phyloP scores from a whole-genome alignment of 129 eudicot species.

The Flaveria brownii region DNA sequence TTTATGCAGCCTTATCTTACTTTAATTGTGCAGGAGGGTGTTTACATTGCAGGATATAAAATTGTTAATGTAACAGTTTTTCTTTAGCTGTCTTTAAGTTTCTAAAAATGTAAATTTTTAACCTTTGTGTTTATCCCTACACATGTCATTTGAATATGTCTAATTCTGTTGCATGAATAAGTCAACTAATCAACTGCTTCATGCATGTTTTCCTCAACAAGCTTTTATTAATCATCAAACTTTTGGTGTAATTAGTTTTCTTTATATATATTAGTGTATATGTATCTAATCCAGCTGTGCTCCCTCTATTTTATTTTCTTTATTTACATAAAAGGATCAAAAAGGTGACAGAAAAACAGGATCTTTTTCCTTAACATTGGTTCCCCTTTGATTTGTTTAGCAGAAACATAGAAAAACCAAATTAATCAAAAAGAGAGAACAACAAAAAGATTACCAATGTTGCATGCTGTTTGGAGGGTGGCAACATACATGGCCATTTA shows the following conservation, averaged over 20 bases:
- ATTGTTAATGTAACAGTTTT: background rate
- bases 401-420: conserved; percentile 43
- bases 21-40: no score
- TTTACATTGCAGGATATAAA: background rate
- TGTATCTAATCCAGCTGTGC: conserved; percentile 5
- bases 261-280: background rate
- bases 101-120: background rate
- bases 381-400: conserved; percentile 34
- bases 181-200: conserved; percentile 21
- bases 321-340: conserved; percentile 29
- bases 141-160: conserved; percentile 23
- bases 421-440: conserved; percentile 37
- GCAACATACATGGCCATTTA: conserved; percentile 22
- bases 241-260: conserved; percentile 15
- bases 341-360: conserved; percentile 33
- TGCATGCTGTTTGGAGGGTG: conserved; percentile 22
- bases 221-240: background rate
- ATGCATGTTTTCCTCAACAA: conserved; percentile 14
- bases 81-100: conserved; percentile 13
- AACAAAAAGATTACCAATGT: conserved; percentile 6
- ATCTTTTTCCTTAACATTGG: conserved; percentile 26
- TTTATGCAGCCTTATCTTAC: no score
- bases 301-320: conserved; percentile 7
- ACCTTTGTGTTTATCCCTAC: conserved; percentile 17
- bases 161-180: conserved; percentile 27